Evolutionary conservation across 345 rosid species (phyloP), one percentile per base, ranked within the genome.

Genomic region (Camelina laxa): DNA sequence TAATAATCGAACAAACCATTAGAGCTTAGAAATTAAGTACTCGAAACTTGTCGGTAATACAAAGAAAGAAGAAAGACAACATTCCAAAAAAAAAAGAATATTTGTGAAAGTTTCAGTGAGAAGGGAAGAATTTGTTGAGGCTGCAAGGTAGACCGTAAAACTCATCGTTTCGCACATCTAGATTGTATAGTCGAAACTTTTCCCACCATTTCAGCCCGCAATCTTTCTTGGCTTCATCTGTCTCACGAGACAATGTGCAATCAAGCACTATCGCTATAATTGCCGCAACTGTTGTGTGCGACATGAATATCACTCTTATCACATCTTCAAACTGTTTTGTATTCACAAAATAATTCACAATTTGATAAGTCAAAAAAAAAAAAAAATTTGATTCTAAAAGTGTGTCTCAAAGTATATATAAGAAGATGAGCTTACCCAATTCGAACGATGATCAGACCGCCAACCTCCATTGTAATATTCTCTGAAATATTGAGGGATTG

Each of bases 131-230:
- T 53, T 83, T 82, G 65, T 88, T 79, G 51, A 90, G 88, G n/a
- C 74, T 54, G 76, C 80, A 87, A 7, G 91, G 93, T 20, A 87
- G 42, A 60, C 83, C 86, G 60, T 88, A 87, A 83, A 90, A 88
- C 70, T 90, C 96, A 65, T 90, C 93, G 38, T 80, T 90, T 57
- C 93, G 85, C 17, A 85, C 81, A 50, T 90, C 93, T 0, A 84
- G 83, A 51, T 79, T 81, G 58, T 84, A 86, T 7, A 80, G 50
- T 71, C 77, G 80, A 77, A 86, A 89, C 73, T 80, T 89, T 38
- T 89, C 89, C 89, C 90, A 82, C 96, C 96, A 89, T 59, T 81
- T 80, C 76, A 84, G 9, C 0, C 87, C 87, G 11, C 75, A 81
- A 79, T 87, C 92, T 58, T 73, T 84, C 58, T 75, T 80, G 8